These are phyloP conservation scores for Oryza coarctata DNA, from an alignment of 176 grass and related monocot genomes.

Conservation along the genomic window DNA sequence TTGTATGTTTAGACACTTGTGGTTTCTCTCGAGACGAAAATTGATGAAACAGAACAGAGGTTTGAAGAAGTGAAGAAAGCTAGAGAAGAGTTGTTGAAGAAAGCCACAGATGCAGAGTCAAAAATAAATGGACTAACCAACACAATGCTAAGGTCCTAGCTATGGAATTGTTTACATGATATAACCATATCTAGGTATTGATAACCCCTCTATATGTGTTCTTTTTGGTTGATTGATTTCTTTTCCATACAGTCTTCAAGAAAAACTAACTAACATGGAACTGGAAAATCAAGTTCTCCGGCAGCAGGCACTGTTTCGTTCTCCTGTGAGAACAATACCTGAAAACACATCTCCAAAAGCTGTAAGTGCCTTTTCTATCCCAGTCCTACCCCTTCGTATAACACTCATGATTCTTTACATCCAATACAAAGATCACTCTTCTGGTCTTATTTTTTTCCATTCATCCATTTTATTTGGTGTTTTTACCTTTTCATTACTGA, in stretches of 20 bases:
- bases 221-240: constrained; percentile 7
- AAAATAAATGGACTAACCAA: constrained; percentile 73
- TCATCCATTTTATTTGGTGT: neutral
- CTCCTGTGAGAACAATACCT: constrained; percentile 46
- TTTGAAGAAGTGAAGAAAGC: constrained; percentile 80
- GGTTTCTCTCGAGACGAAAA: constrained; percentile 78
- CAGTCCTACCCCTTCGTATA: neutral
- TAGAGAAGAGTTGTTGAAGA: constrained; percentile 66
- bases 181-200: constrained; percentile 7
- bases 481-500: constrained; percentile 29
- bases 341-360: constrained; percentile 60
- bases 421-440: constrained; percentile 16
- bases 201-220: neutral
- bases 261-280: constrained; percentile 87
- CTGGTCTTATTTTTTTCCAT: neutral
- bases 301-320: constrained; percentile 60
- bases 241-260: constrained; percentile 62
- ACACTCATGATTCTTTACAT: constrained; percentile 12
- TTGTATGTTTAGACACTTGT: constrained; percentile 56
- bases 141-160: constrained; percentile 75
- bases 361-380: constrained; percentile 46
- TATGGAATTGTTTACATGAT: constrained; percentile 17
- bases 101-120: constrained; percentile 69
- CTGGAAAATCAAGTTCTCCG: constrained; percentile 88
- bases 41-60: constrained; percentile 84